phyloP scores from a whole-genome alignment of 495 filamentous ascomycete genomes.

The Xylaria bambusicola region DNA sequence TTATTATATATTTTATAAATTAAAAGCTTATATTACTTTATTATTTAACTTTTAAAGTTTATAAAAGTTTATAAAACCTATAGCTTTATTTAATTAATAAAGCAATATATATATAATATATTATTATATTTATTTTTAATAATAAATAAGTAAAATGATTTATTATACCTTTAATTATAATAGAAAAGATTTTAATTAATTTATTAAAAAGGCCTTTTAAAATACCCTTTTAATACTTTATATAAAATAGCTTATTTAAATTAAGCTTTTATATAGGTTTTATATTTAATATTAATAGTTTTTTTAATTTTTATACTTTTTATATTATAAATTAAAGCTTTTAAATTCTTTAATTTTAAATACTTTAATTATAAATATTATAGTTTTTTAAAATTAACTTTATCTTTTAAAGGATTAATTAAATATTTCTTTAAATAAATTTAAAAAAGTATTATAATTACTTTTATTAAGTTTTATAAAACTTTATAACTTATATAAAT shows the following conservation, averaged over 20 bases:
- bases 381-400: no score
- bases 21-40: background rate
- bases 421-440: no score
- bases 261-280: no score
- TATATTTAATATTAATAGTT: background rate
- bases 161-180: background rate
- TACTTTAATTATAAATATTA: no score
- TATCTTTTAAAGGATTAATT: no score
- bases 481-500: no score
- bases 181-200: background rate
- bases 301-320: no score
- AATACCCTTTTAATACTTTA: background rate
- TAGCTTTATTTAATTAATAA: background rate
- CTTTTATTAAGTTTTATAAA: no score
- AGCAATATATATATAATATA: background rate
- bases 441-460: no score
- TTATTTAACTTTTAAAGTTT: background rate
- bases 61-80: background rate
- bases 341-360: no score
- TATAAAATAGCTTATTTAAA: no score
- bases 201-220: background rate
- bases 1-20: background rate
- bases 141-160: background rate
- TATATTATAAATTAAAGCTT: no score
- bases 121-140: constrained; percentile 7